phyloP scores from a whole-genome alignment of 2,329 filamentous ascomycete genomes.

The Fusarium sp. region DNA sequence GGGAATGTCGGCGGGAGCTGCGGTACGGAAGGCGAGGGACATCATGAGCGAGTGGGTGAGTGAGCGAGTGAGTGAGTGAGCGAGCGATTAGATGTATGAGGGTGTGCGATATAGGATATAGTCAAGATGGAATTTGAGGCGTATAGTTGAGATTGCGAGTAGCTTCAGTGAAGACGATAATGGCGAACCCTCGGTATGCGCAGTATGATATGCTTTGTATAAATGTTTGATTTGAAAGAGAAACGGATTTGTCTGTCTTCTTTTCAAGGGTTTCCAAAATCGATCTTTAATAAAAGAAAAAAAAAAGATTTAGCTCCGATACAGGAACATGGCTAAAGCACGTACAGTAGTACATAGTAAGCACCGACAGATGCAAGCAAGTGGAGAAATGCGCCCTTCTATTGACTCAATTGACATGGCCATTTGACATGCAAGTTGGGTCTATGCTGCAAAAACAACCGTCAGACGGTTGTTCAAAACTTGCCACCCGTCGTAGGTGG shows the following conservation, averaged over 20 bases:
- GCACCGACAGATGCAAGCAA: not conserved
- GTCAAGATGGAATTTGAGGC: too few species aligned
- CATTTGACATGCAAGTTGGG: conserved; percentile 8
- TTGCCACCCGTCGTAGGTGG: too few species aligned
- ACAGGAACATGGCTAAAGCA: not conserved
- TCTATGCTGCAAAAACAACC: not conserved
- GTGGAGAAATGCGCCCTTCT: conserved; percentile 11
- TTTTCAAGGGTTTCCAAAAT: not conserved
- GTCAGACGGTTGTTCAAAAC: too few species aligned
- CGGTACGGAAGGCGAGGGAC: conserved; percentile 37
- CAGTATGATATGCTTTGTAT: not conserved
- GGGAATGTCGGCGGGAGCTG: conserved; percentile 46
- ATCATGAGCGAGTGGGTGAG: conserved; percentile 2
- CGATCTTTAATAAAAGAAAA: not conserved
- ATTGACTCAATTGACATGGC: conserved; percentile 4
- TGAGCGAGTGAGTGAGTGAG: not conserved
- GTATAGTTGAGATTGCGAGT: not conserved
- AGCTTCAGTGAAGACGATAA: not conserved
- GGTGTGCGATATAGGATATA: too few species aligned
- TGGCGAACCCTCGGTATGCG: too few species aligned
- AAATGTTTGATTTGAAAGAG: not conserved
- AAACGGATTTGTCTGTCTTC: not conserved
- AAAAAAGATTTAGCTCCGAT: conserved; percentile 16
- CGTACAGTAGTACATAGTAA: too few species aligned
- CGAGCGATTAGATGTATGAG: not conserved